A percentile compares a stretch with the other conserved stretches of the same genome.
These are phyloP conservation scores for Lentinula sp. DNA, from an alignment of 768 basidiomycete species.

Conservation along the genomic window DNA sequence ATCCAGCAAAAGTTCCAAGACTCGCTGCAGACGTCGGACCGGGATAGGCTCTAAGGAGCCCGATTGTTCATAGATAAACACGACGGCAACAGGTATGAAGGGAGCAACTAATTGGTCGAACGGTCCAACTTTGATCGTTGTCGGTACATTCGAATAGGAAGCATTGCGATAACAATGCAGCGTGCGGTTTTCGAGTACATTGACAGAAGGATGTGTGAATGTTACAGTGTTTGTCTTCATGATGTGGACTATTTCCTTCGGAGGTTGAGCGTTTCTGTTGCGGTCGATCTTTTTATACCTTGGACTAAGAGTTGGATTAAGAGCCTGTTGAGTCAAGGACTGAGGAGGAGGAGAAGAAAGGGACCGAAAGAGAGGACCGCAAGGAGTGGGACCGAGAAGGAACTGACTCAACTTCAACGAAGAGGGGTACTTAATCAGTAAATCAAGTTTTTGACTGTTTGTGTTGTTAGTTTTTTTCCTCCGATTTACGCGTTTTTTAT, in stretches of 20 bases:
- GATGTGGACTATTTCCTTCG: neutral
- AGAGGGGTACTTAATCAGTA: too few relatives aligned
- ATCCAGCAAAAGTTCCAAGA: constrained; percentile 8
- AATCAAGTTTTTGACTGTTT: too few relatives aligned
- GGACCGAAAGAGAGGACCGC: too few relatives aligned
- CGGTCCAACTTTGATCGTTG: constrained; percentile 9
- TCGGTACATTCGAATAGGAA: constrained; percentile 1
- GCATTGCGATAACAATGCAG: constrained; percentile 7
- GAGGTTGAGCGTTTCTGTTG: too few relatives aligned
- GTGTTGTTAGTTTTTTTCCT: too few relatives aligned
- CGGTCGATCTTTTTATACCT: too few relatives aligned
- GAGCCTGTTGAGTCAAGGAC: neutral
- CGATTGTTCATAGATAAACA: constrained; percentile 11
- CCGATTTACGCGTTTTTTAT: too few relatives aligned
- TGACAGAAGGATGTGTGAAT: neutral
- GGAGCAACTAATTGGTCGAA: constrained; percentile 10
- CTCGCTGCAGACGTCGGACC: constrained; percentile 10
- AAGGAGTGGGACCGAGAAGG: too few relatives aligned
- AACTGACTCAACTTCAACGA: too few relatives aligned
- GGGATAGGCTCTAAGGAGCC: constrained; percentile 5
- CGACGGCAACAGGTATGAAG: constrained; percentile 12
- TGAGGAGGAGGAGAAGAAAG: neutral
- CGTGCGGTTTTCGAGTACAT: neutral
- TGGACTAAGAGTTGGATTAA: neutral
- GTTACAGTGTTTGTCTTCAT: neutral